Percentiles rank a stretch among this genome's conserved stretches.
Evolutionary conservation across 306 rosid species (phyloP).

Genomic region (Pterocarpus santalinus): DNA sequence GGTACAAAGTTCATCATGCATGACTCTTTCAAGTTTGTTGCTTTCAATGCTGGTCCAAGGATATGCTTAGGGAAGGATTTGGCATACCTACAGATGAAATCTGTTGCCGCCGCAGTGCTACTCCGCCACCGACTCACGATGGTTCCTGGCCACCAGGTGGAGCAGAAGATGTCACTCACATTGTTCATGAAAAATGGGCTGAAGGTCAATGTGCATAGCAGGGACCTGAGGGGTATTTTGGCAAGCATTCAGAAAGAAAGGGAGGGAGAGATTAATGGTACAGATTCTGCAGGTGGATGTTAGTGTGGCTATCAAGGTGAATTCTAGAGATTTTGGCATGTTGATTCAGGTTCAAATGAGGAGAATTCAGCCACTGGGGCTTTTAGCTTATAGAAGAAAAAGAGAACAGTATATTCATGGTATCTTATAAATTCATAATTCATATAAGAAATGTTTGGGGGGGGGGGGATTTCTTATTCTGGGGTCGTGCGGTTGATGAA

Average conservation of each 20-base stretch:
- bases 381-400: slow-evolving; percentile 37
- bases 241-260: slow-evolving; percentile 50
- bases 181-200: slow-evolving; percentile 94
- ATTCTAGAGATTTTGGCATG: slow-evolving; percentile 11
- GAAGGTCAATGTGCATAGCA: slow-evolving; percentile 65
- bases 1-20: slow-evolving; percentile 67
- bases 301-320: not conserved
- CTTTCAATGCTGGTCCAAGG: slow-evolving; percentile 98
- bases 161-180: slow-evolving; percentile 92
- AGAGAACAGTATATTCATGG: slow-evolving; percentile 46
- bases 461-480: slow-evolving; percentile 43
- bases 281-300: slow-evolving; percentile 28
- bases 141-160: slow-evolving; percentile 77
- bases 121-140: slow-evolving; percentile 76
- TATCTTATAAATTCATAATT: slow-evolving; percentile 53
- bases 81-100: slow-evolving; percentile 93
- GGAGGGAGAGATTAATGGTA: slow-evolving; percentile 40
- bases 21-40: slow-evolving; percentile 80
- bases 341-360: slow-evolving; percentile 4
- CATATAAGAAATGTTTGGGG: slow-evolving; percentile 48
- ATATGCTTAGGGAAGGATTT: slow-evolving; percentile 90
- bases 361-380: slow-evolving; percentile 19
- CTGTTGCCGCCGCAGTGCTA: slow-evolving; percentile 78
- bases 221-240: slow-evolving; percentile 69
- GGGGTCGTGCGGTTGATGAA: slow-evolving; percentile 41